Evolutionary conservation across 2,329 filamentous ascomycete species (phyloP).

Genomic region (Colletotrichum sp.): DNA sequence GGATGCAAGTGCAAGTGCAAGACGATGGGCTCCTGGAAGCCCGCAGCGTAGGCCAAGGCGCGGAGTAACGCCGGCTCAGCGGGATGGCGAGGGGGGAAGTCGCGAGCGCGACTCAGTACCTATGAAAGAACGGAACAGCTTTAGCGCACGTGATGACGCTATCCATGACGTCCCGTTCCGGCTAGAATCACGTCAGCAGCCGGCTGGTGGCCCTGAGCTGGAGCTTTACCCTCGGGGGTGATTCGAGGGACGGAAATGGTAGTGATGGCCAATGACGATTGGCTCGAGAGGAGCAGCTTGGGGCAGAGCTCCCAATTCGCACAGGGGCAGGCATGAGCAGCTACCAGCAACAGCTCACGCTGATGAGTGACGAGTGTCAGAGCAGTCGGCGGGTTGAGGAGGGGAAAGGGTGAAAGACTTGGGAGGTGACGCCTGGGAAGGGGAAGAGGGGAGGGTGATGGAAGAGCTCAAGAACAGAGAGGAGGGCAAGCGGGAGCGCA

Average conservation of each 20-base stretch:
- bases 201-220: not conserved
- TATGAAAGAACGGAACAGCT: not conserved
- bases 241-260: not conserved
- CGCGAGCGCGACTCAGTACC: not conserved
- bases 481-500: not conserved
- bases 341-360: not conserved
- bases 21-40: not conserved
- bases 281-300: not conserved
- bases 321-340: not conserved
- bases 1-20: not conserved
- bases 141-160: constrained; percentile 20
- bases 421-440: not conserved
- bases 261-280: not conserved
- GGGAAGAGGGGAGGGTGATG: not conserved
- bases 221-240: not conserved
- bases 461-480: not conserved
- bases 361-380: not conserved
- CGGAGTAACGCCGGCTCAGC: not conserved
- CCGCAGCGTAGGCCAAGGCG: not conserved
- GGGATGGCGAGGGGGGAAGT: not conserved
- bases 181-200: constrained; percentile 11
- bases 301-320: not conserved
- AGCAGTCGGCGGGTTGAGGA: not conserved
- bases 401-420: not conserved
- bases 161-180: constrained; percentile 10